These are phyloP conservation scores for Kurtzmaniella quercitrusa DNA, from an alignment of 1,139 yeast genomes.

Conservation along the genomic window DNA sequence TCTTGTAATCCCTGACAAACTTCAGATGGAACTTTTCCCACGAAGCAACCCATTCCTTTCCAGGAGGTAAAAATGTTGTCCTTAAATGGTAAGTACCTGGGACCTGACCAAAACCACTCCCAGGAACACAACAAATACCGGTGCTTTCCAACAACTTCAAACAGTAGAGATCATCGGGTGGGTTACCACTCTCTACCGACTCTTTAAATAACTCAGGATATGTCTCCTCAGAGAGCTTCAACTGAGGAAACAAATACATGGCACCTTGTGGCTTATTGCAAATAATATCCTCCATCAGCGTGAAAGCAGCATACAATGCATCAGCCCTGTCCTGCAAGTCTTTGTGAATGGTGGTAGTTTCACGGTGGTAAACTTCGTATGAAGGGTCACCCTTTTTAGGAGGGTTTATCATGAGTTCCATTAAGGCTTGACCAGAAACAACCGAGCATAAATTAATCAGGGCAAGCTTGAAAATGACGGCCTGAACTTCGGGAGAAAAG, in stretches of 20 bases:
- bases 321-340: constrained; percentile 63
- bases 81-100: constrained; percentile 87
- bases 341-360: constrained; percentile 56
- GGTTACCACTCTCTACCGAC: constrained; percentile 52
- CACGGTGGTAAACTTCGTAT: constrained; percentile 60
- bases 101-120: constrained; percentile 93
- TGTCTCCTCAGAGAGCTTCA: constrained; percentile 49
- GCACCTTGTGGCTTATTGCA: constrained; percentile 95
- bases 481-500: constrained; percentile 64
- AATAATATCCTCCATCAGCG: constrained; percentile 68
- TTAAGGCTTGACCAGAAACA: constrained; percentile 88
- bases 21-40: constrained; percentile 75
- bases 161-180: constrained; percentile 87
- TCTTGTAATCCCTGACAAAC: constrained; percentile 56
- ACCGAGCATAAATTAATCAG: constrained; percentile 91
- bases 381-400: constrained; percentile 76
- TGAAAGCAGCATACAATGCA: constrained; percentile 64
- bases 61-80: constrained; percentile 96
- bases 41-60: constrained; percentile 75
- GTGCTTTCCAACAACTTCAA: constrained; percentile 74
- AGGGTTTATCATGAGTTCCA: constrained; percentile 91
- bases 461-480: constrained; percentile 75
- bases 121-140: constrained; percentile 98
- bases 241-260: constrained; percentile 89
- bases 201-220: constrained; percentile 52